Conservation (phyloP, 495 filamentous ascomycete species). For the Trichoderma gamsii region DNA sequence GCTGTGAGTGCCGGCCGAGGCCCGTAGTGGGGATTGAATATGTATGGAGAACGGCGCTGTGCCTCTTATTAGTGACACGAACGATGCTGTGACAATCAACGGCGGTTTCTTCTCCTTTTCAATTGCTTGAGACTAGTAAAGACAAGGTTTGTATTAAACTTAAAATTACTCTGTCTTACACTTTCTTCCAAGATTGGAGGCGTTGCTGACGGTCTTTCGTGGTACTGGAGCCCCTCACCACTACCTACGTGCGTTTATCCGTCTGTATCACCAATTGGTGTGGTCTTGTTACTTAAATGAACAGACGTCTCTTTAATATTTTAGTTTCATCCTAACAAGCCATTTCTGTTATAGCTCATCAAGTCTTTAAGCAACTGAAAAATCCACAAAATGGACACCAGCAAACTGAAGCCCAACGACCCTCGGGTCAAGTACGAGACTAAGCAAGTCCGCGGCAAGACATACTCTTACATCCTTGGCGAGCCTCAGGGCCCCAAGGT, state of each 20-base stretch:
- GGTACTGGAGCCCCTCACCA: background rate
- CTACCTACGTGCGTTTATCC: background rate
- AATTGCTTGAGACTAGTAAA: no score
- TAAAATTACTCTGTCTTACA: background rate
- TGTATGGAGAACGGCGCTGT: no score
- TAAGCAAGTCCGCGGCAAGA: constrained; percentile 54
- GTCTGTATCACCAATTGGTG: background rate
- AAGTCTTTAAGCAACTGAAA: background rate
- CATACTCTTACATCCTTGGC: constrained; percentile 65
- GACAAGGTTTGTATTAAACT: background rate
- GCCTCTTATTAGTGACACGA: no score
- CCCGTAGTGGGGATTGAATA: background rate
- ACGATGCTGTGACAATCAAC: no score
- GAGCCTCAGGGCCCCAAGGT: constrained; percentile 48
- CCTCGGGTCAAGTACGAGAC: constrained; percentile 56
- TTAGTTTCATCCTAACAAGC: background rate
- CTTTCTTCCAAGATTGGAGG: background rate
- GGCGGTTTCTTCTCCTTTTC: no score
- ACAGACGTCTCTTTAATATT: background rate
- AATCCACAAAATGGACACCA: constrained; percentile 38
- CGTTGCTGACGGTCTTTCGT: background rate
- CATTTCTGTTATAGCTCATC: background rate
- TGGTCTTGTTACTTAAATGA: no score
- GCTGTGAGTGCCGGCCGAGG: constrained; percentile 3
- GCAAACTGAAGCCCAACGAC: constrained; percentile 61